These are phyloP conservation scores for Aspergillus eucalypticola DNA, from an alignment of 2,329 filamentous ascomycete species.

Conservation along the genomic window DNA sequence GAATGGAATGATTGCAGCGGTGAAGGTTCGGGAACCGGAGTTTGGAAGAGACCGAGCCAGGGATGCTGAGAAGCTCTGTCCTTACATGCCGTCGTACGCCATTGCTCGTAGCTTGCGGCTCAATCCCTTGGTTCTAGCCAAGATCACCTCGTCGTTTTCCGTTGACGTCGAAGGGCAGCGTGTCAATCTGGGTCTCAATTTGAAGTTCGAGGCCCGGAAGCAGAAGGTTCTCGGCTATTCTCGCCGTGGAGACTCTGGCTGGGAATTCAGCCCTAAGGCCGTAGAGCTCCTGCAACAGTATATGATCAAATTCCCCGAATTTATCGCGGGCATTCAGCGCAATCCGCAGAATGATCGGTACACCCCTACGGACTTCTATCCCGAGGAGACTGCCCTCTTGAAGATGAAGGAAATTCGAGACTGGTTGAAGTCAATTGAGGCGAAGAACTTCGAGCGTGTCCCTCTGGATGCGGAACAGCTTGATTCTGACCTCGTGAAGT, in stretches of 20 bases:
- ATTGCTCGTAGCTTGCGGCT: constrained; percentile 80
- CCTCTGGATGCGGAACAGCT: constrained; percentile 95
- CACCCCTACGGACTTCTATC: constrained; percentile 82
- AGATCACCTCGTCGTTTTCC: constrained; percentile 91
- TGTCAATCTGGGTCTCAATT: constrained; percentile 87
- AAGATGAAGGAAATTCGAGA: constrained; percentile 91
- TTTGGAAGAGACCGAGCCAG: constrained; percentile 75
- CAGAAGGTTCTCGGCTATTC: constrained; percentile 95
- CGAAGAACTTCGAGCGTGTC: constrained; percentile 91
- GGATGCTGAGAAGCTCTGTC: constrained; percentile 67
- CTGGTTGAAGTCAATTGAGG: constrained; percentile 90
- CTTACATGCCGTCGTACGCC: constrained; percentile 84
- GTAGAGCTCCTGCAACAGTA: constrained; percentile 80
- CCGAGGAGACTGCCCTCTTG: constrained; percentile 67
- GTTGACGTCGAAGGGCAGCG: constrained; percentile 79
- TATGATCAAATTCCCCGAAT: constrained; percentile 92
- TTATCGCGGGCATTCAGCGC: constrained; percentile 82
- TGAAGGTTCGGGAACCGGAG: constrained; percentile 73
- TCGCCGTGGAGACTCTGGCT: constrained; percentile 78
- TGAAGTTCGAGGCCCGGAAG: constrained; percentile 96
- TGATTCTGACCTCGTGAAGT: constrained; percentile 82
- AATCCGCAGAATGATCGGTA: constrained; percentile 86
- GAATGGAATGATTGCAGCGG: constrained; percentile 73
- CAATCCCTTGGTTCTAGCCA: constrained; percentile 85
- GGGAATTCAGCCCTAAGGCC: constrained; percentile 91